Evolutionary conservation across 176 grass and related monocot species (phyloP), one percentile per base, ranked within the genome.

Genomic region (Stipa capillata): DNA sequence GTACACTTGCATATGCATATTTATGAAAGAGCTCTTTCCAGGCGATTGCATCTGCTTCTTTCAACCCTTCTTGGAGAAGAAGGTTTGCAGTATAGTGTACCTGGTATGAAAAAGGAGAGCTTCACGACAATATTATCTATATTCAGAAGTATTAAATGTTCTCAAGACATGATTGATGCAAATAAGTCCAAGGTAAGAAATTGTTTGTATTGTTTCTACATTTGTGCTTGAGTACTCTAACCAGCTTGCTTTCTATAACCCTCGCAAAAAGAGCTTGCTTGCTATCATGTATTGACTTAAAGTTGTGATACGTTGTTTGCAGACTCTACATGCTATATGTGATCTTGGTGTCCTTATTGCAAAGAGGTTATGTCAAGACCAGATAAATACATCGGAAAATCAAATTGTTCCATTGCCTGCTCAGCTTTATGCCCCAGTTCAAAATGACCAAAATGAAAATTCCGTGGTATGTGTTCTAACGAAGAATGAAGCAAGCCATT

Each of bases 261-360:
- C n/a, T n/a, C n/a, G n/a, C n/a, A n/a, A n/a, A n/a, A n/a, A n/a
- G n/a, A n/a, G n/a, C n/a, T n/a, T n/a, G n/a, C n/a, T n/a, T n/a
- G n/a, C n/a, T n/a, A n/a, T n/a, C n/a, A n/a, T n/a, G 51, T 73
- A 43, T 4, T 5, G 33, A 45, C 53, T 42, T 85, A 81, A 79
- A 76, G 37, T 67, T 67, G 41, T 73, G 51, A 7, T 82, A 73
- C 81, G 56, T 68, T 80, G 48, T 87, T 72, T 91, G 50, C 90
- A 99, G 97, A 86, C 71, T 84, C 43, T 93, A 39, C 86, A 93
- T 84, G 97, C 92, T 80, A 88, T 99, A 88, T 91, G 92, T 75
- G 90, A 99, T 88, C 88, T 99, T 87, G 92, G 92, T 54, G 83
- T 89, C 60, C 79, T 90, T 72, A 84, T 93, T 82, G 74, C 81